phyloP scores from a whole-genome alignment of 2,329 filamentous ascomycete species.

The Metarhizium sp. region DNA sequence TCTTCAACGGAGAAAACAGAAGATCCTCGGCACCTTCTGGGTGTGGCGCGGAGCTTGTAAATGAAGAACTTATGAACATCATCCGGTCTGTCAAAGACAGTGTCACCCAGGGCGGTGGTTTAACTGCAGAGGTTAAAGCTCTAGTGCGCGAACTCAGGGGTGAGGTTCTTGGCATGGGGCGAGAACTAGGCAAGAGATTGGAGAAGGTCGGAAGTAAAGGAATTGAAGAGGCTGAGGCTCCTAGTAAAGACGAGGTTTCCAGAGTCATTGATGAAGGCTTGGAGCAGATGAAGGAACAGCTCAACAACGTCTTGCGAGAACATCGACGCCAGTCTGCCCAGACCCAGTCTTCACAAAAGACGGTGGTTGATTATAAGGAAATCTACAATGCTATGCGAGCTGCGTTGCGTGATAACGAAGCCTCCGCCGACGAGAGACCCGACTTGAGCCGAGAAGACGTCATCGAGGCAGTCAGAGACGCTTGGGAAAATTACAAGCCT shows the following conservation, averaged over 20 bases:
- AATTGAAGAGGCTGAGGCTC: constrained; percentile 37
- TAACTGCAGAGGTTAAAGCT: constrained; percentile 87
- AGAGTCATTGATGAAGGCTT: constrained; percentile 73
- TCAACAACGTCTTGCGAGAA: constrained; percentile 71
- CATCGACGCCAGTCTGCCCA: constrained; percentile 60
- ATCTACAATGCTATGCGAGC: constrained; percentile 78
- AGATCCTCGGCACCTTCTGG: constrained; percentile 34
- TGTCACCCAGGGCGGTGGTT: constrained; percentile 74
- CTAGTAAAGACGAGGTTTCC: constrained; percentile 60
- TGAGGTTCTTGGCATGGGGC: constrained; percentile 89
- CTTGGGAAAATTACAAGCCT: constrained; percentile 90
- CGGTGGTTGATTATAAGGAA: constrained; percentile 65
- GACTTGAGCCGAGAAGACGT: constrained; percentile 70
- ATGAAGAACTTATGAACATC: constrained; percentile 73
- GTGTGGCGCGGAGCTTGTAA: constrained; percentile 46
- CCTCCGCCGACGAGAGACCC: constrained; percentile 26
- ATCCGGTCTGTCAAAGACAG: constrained; percentile 86
- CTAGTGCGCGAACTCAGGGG: constrained; percentile 82
- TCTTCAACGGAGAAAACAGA: constrained; percentile 32
- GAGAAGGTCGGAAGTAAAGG: constrained; percentile 51
- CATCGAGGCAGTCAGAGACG: constrained; percentile 76
- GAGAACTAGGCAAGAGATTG: constrained; percentile 80
- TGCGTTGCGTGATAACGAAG: constrained; percentile 56
- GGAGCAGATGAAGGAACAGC: constrained; percentile 72
- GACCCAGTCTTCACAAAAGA: constrained; percentile 51